Evolutionary conservation across 2,329 filamentous ascomycete species (phyloP).

Genomic region (Aciculosporium take): DNA sequence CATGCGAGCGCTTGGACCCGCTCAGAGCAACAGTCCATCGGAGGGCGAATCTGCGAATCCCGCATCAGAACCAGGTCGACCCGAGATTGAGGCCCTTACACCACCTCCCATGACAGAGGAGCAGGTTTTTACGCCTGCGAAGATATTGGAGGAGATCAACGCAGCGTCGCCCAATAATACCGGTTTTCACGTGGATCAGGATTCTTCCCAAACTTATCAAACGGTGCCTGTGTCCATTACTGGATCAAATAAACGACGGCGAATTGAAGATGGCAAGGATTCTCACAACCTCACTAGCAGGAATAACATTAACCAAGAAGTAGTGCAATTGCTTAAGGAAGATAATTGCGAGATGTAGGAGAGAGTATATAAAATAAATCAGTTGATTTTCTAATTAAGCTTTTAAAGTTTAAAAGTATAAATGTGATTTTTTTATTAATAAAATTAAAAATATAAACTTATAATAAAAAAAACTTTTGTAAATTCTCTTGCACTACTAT

Average conservation of each 20-base stretch:
- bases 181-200: constrained; percentile 26
- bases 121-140: constrained; percentile 4
- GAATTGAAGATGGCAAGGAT: constrained; percentile 35
- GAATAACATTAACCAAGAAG: constrained; percentile 42
- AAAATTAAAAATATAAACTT: too few relatives aligned
- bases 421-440: too few relatives aligned
- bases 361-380: too few relatives aligned
- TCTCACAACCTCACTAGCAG: constrained; percentile 40
- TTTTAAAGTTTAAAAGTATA: too few relatives aligned
- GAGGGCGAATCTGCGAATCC: constrained; percentile 31
- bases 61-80: constrained; percentile 50
- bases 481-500: too few relatives aligned
- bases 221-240: constrained; percentile 35
- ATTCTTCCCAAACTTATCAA: constrained; percentile 30
- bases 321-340: constrained; percentile 40
- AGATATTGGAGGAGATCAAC: constrained; percentile 8
- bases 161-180: constrained; percentile 11
- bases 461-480: too few relatives aligned
- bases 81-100: constrained; percentile 74
- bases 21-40: constrained; percentile 35
- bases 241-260: constrained; percentile 41
- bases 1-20: constrained; percentile 62
- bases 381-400: too few relatives aligned
- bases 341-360: constrained; percentile 17
- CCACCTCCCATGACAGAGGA: constrained; percentile 50